phyloP scores from a whole-genome alignment of 2,329 filamentous ascomycete genomes.

The Fusarium floridanum region DNA sequence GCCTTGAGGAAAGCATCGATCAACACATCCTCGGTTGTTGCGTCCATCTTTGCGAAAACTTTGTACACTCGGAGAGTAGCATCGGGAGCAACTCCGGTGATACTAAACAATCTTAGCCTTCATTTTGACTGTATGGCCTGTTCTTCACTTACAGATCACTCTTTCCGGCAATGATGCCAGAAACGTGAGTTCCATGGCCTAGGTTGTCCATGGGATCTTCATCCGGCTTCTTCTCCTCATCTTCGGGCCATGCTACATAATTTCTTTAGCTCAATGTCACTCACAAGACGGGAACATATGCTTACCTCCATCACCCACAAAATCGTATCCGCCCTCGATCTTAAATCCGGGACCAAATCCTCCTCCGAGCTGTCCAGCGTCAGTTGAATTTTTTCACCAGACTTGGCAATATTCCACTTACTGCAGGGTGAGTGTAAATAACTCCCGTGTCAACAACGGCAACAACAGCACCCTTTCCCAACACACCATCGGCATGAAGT shows the following conservation, averaged over 20 bases:
- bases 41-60: conserved; percentile 29
- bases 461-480: not conserved
- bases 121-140: rapidly evolving
- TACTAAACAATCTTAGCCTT: not conserved
- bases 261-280: not conserved
- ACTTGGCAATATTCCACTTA: not conserved
- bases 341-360: conserved; percentile 44
- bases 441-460: not conserved
- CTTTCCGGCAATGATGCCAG: conserved; percentile 49
- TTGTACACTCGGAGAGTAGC: conserved; percentile 47
- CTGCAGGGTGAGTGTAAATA: not conserved
- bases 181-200: conserved; percentile 38
- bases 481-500: not conserved
- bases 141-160: conserved; percentile 9
- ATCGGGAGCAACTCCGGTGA: conserved; percentile 47
- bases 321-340: conserved; percentile 43
- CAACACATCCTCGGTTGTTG: not conserved
- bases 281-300: not conserved
- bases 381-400: not conserved
- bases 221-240: conserved; percentile 32
- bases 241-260: conserved; percentile 10
- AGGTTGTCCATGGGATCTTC: conserved; percentile 48
- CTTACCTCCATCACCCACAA: conserved; percentile 37
- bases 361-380: conserved; percentile 37
- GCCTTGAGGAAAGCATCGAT: conserved; percentile 54